Percentiles rank a stretch among this genome's conserved stretches.
Evolutionary conservation across 1,139 yeast genomes (phyloP).

Genomic region (Debaryomyces singareniensis): DNA sequence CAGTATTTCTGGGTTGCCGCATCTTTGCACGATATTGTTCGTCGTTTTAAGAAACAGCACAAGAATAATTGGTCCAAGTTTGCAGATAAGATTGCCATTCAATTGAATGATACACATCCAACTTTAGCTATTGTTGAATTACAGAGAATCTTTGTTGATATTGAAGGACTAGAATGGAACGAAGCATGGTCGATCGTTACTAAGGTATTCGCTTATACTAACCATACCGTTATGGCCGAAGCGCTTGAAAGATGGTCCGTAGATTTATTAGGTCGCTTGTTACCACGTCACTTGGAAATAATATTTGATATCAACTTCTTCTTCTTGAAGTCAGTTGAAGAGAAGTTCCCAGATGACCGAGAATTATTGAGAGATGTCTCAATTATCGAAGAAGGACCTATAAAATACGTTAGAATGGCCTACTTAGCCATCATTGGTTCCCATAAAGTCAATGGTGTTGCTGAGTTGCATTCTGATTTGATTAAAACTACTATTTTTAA

Average conservation of each 20-base stretch:
- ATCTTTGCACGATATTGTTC: conserved; percentile 81
- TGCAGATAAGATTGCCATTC: conserved; percentile 84
- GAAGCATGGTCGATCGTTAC: conserved; percentile 83
- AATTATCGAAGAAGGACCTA: conserved; percentile 72
- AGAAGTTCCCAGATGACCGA: conserved; percentile 64
- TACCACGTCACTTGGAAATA: conserved; percentile 90
- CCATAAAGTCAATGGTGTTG: conserved; percentile 92
- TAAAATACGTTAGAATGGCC: conserved; percentile 90
- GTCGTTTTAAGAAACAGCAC: conserved; percentile 79
- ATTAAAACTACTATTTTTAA: conserved; percentile 85
- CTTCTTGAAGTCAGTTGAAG: conserved; percentile 73
- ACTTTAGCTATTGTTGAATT: conserved; percentile 87
- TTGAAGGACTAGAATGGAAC: conserved; percentile 76
- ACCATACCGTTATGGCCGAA: conserved; percentile 92
- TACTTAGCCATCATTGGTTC: conserved; percentile 86
- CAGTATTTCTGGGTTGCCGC: conserved; percentile 98
- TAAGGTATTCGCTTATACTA: conserved; percentile 82
- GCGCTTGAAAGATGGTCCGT: conserved; percentile 97
- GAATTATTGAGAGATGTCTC: conserved; percentile 69
- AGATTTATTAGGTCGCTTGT: conserved; percentile 63
- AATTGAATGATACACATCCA: conserved; percentile 93
- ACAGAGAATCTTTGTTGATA: conserved; percentile 78
- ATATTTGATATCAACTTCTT: conserved; percentile 79
- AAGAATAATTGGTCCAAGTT: conserved; percentile 71
- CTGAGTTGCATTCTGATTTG: conserved; percentile 88